Evolutionary conservation across 2,329 filamentous ascomycete species (phyloP), one percentile per base, ranked within the genome.

Genomic region (Penicillium verrucosum): DNA sequence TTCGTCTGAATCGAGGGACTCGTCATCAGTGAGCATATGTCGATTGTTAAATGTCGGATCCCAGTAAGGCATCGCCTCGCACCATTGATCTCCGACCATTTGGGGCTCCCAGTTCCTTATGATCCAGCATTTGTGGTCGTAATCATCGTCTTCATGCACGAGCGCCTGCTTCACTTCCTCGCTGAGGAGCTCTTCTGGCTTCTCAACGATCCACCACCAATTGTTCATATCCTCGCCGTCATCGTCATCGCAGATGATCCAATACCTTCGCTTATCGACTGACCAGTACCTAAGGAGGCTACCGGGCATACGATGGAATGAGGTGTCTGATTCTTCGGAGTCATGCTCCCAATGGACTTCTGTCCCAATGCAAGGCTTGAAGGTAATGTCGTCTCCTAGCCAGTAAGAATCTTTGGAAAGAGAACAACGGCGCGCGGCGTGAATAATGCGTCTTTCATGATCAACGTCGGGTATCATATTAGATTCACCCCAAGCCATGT

Each of bases 41-140:
- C 49, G 44, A n/a, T 63, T 56, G 11, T 32, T 14, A 45, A 59
- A 63, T 18, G 42, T 45, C 32, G 59, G 58, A 42, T 60, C 52
- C 43, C 44, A 44, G 34, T 56, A 58, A 16, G 56, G 56, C 14
- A 46, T 23, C 4, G 18, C 21, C 16, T 55, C 45, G 40, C 45
- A 45, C 32, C 44, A 55, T 12, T 18, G 27, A 10, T 5, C 23
- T 11, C 51, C 40, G 14, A 58, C 18, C 51, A 51, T 45, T 14
- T 40, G 45, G 1, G 56, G 51, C 34, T 45, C 27, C 56, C 56
- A 58, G 21, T 11, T 29, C 23, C 45, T 44, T 18, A 58, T 45
- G n/a, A 58, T 25, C 56, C 56, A 58, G 45, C 32, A 58, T 36
- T 58, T 58, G 21, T 58, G 44, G 16, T 18, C 2, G 18, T 18